Evolutionary conservation across 2,329 filamentous ascomycete species (phyloP), one percentile per base, ranked within the genome.

Genomic region (Colletotrichum scovillei): DNA sequence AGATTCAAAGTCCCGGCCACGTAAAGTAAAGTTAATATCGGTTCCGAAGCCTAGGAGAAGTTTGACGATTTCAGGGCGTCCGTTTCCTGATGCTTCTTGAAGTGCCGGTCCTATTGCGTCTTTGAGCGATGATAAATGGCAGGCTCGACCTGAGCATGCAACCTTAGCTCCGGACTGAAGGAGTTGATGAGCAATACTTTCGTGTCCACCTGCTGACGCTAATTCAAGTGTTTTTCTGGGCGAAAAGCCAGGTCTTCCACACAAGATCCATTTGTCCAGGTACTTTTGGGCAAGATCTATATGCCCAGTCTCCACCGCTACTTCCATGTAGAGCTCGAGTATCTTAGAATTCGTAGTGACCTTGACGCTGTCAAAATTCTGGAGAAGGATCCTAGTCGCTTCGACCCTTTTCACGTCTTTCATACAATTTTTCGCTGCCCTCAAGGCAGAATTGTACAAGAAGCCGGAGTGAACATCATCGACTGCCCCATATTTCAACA

Each of bases 381-480:
- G 1, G 3, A 28, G 1, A 1, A 28, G 26, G 4, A 22, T 22
- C 1, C 22, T 22, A 2, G 2, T 22, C 1, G 22, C 2, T 22
- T 22, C 22, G 22, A 22, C 22, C 2, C 22, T 22, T 22, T 22
- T 2, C 22, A 22, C 22, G n/a, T n/a, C n/a, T n/a, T n/a, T n/a
- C n/a, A n/a, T n/a, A n/a, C n/a, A n/a, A n/a, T n/a, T n/a, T n/a
- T n/a, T n/a, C 22, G 22, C 22, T 22, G 16, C 38, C 38, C 0
- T 46, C 6, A 46, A 46, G 5, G 38, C 16, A 19, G 5, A 19
- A 5, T 22, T 22, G 22, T 22, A 2, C 22, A 8, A 8, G 2
- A 19, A 16, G 0, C 0, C 4, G 16, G 6, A 19, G 16, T 7
- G 16, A 5, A n/a, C 6, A 19, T 19, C 16, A 46, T 46, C 16